Base-by-base conservation (phyloP, 768 basidiomycete species). In the Clitopilus passeckerianus region DNA sequence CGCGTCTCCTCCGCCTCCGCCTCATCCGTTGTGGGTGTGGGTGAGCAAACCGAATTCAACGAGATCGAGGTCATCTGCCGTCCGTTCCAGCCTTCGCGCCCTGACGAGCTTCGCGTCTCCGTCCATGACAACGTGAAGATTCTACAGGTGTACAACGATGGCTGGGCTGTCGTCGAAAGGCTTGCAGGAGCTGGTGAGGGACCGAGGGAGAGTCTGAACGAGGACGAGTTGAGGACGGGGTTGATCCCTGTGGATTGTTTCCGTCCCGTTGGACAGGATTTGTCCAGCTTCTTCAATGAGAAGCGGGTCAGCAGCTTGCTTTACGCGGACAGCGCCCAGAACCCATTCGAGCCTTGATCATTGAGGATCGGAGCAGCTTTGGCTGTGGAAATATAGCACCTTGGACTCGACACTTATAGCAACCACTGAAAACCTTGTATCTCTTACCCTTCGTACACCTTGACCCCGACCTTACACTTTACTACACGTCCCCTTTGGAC, bases 211-310 rank as follows among this genome's bases (percentile, higher is more conserved):
- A 64, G 71, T 30, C 66, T 63, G 59, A 64, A 60, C 34, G 58
- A 35, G 10, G 60, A 59, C 6, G 57, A 53, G 15, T 30, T 57
- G 7, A 59, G 61, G 57, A 66, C 68, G 5, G 89, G 88, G 0
- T 67, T 90, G 56, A 86, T 90, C 52, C 89, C 89, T 5, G 72
- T 89, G n/a, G 85, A 88, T 63, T 90, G 87, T 67, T 75, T 90
- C 67, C 75, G 86, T 27, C 74, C 76, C 43, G 66, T 71, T 22
- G 74, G 76, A 16, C 77, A 83, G 66, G 71, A 76, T 22, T 70
- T 84, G 33, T 76, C 80, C 0, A 68, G 73, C 7, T 85, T 84
- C 71, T 68, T 84, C 54, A 73, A 75, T 14, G 72, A 77, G 62
- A 83, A 82, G 68, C 69, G 80, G 57, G 72, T 81, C 44, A 80